A percentile compares a stretch with the other conserved stretches of the same genome.
These are phyloP conservation scores for Colletotrichum destructivum DNA, from an alignment of 2,329 filamentous ascomycete species.

Conservation along the genomic window DNA sequence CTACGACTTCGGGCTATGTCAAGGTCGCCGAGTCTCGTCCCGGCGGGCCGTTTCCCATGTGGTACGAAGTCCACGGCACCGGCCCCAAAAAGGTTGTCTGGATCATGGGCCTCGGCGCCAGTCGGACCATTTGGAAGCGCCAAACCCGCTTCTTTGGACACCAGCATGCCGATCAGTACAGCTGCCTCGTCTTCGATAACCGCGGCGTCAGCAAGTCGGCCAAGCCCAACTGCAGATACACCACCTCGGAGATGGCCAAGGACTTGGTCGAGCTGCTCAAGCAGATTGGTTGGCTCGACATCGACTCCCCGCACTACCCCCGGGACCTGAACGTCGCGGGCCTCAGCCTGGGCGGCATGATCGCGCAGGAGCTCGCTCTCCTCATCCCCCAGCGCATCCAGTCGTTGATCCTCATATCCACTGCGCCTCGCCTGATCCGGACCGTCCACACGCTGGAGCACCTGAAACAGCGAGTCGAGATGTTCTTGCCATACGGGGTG, in stretches of 20 bases:
- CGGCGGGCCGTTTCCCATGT: constrained; percentile 26
- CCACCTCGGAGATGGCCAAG: constrained; percentile 79
- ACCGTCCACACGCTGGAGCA: constrained; percentile 20
- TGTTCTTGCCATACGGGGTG: constrained; percentile 19
- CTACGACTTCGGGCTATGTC: constrained; percentile 10
- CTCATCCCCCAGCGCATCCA: constrained; percentile 47
- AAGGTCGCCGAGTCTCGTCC: constrained; percentile 15
- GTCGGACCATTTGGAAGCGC: constrained; percentile 57
- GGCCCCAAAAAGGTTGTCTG: constrained; percentile 26
- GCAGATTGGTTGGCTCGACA: constrained; percentile 69
- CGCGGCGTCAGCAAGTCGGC: constrained; percentile 77
- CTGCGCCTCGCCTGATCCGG: constrained; percentile 27
- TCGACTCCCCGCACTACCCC: constrained; percentile 42
- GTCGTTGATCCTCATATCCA: constrained; percentile 26
- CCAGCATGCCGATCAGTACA: constrained; percentile 69
- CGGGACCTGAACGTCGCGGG: constrained; percentile 72
- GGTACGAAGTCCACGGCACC: constrained; percentile 31
- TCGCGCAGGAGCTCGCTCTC: constrained; percentile 75
- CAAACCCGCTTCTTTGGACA: constrained; percentile 79
- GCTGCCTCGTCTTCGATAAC: constrained; percentile 77
- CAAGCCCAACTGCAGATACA: constrained; percentile 76
- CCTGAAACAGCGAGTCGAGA: constrained; percentile 12
- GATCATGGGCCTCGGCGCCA: constrained; percentile 37
- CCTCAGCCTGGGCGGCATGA: constrained; percentile 82
- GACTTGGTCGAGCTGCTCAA: constrained; percentile 73